Conservation (phyloP, 179 eudicot species). For the Carnegiea gigantea region DNA sequence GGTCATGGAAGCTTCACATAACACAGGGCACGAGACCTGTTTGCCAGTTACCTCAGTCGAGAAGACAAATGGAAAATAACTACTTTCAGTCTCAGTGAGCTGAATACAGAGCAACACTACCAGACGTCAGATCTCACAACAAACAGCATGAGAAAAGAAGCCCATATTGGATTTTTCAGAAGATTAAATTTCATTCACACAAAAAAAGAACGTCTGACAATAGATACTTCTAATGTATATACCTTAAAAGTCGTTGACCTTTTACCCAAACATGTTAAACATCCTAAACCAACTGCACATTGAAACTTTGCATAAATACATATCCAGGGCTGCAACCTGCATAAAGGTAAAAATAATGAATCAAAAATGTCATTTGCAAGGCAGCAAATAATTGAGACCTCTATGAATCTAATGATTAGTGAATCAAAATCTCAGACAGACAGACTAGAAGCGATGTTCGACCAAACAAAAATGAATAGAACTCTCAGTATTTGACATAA, state of each 20-base stretch:
- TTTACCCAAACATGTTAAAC: conserved; percentile 25
- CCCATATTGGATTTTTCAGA: conserved; percentile 21
- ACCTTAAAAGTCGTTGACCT: conserved; percentile 25
- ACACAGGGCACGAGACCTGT: neutral
- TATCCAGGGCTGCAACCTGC: conserved; percentile 32
- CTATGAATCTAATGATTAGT: neutral
- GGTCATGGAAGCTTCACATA: neutral
- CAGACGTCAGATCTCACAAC: conserved; percentile 3
- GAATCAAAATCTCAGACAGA: conserved; percentile 8
- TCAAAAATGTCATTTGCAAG: conserved; percentile 11
- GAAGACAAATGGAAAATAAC: neutral
- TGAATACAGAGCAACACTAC: conserved; percentile 6
- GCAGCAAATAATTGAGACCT: neutral
- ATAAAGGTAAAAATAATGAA: conserved; percentile 3
- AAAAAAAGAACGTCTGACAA: conserved; percentile 14
- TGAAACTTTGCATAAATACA: conserved; percentile 32
- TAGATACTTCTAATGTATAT: conserved; percentile 35
- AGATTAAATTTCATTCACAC: conserved; percentile 26
- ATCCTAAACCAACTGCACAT: conserved; percentile 36
- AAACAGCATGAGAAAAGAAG: conserved; percentile 7
- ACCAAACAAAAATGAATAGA: neutral
- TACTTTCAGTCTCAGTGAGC: neutral
- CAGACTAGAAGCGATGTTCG: neutral
- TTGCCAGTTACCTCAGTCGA: no score
- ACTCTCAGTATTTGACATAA: no score